Conservation (phyloP, 2,329 filamentous ascomycete genomes). For the Esteya vermicola region DNA sequence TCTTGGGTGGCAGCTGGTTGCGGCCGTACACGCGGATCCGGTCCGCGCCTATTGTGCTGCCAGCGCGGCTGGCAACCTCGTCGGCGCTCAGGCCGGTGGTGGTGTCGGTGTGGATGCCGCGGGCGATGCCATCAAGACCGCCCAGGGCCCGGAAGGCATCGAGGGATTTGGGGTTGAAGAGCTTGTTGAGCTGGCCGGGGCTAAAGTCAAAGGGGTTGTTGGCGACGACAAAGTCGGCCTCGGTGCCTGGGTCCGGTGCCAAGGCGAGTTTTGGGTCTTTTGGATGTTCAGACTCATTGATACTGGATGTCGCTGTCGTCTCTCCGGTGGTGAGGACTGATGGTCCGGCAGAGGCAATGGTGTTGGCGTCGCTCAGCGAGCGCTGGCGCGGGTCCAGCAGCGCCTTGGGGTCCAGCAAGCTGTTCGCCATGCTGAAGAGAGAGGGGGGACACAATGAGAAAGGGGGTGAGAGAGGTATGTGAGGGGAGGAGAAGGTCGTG, state of each 20-base stretch:
- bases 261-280: too few species aligned
- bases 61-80: constrained; percentile 36
- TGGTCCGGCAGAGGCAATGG: too few species aligned
- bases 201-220: constrained; percentile 78
- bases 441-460: too few species aligned
- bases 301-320: too few species aligned
- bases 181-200: constrained; percentile 70
- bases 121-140: constrained; percentile 63
- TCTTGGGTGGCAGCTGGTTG: constrained; percentile 59
- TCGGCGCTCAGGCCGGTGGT: constrained; percentile 63
- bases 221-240: constrained; percentile 60
- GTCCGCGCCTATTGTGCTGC: constrained; percentile 29
- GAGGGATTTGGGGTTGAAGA: constrained; percentile 80
- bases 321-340: too few species aligned
- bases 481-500: too few species aligned
- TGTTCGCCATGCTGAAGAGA: too few species aligned
- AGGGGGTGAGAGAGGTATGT: too few species aligned
- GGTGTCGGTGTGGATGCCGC: constrained; percentile 60
- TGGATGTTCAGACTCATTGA: too few species aligned
- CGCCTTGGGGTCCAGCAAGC: too few species aligned
- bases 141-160: constrained; percentile 70
- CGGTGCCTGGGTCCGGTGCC: constrained; percentile 60
- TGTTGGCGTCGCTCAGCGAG: too few species aligned
- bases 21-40: constrained; percentile 58
- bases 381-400: too few species aligned